These are phyloP conservation scores for Cercospora zeina DNA, from an alignment of 2,329 filamentous ascomycete genomes.

Conservation along the genomic window DNA sequence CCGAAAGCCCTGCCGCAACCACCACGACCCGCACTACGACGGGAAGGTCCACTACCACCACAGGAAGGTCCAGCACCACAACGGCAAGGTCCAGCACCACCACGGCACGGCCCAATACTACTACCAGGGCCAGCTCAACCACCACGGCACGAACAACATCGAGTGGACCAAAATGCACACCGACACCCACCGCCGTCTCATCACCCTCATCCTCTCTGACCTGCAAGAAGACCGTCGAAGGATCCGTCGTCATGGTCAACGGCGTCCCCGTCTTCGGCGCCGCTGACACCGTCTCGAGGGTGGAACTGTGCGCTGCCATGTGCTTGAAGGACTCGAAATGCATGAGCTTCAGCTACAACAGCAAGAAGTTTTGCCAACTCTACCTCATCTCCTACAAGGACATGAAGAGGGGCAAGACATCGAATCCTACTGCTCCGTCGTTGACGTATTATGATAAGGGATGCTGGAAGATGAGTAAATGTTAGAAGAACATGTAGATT, in stretches of 20 bases:
- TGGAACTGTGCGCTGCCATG: neutral
- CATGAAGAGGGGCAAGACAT: neutral
- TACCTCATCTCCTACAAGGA: neutral
- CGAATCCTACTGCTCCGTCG: neutral
- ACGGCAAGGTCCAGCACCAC: neutral
- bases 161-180: neutral
- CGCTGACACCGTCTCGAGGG: neutral
- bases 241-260: neutral
- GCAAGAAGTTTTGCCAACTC: neutral
- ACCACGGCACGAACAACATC: neutral
- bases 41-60: neutral
- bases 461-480: neutral
- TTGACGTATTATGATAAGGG: neutral
- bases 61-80: neutral
- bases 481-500: neutral
- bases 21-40: neutral
- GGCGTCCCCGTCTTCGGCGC: neutral
- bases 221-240: neutral
- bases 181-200: neutral
- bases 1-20: neutral
- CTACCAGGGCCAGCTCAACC: neutral
- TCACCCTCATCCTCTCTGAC: neutral
- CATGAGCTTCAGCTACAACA: neutral
- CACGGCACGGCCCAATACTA: neutral
- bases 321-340: neutral